Percentiles rank a stretch among this genome's conserved stretches.
Conservation (phyloP, 805 yeast genomes). For the Candida jianshihensis region DNA sequence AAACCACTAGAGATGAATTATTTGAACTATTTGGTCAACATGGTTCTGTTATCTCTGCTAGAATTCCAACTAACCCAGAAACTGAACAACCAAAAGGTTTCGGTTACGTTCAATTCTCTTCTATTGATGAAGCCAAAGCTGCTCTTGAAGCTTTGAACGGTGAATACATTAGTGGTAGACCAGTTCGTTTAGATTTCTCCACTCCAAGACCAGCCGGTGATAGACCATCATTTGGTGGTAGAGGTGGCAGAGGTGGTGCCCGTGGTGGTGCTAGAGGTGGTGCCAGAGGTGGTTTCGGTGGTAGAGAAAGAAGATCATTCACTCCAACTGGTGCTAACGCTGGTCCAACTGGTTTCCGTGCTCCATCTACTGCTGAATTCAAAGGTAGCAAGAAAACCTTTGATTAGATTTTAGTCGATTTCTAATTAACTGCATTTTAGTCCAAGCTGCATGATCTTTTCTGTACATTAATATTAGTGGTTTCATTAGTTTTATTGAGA, state of each 20-base stretch:
- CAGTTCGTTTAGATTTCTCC: slow-evolving; percentile 91
- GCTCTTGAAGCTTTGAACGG: slow-evolving; percentile 88
- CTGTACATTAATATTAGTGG: slow-evolving; percentile 2
- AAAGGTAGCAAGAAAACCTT: slow-evolving; percentile 80
- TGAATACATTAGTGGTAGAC: slow-evolving; percentile 81
- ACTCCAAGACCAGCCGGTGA: slow-evolving; percentile 65
- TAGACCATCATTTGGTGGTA: slow-evolving; percentile 22
- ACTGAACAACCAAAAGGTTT: slow-evolving; percentile 99
- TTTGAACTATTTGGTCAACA: slow-evolving; percentile 65
- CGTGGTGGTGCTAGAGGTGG: slow-evolving; percentile 25
- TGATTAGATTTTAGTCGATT: slow-evolving; percentile 50
- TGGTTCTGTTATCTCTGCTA: slow-evolving; percentile 81
- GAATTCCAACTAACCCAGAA: slow-evolving; percentile 98
- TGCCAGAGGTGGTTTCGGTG: slow-evolving; percentile 33
- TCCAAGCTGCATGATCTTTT: not conserved
- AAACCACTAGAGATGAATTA: slow-evolving; percentile 74
- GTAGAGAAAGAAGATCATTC: slow-evolving; percentile 34
- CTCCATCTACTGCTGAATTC: slow-evolving; percentile 62
- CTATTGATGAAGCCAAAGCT: slow-evolving; percentile 82
- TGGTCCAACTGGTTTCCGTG: slow-evolving; percentile 24
- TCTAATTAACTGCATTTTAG: no score
- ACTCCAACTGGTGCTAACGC: slow-evolving; percentile 49
- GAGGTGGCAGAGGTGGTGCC: slow-evolving; percentile 25
- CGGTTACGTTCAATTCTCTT: slow-evolving; percentile 90
- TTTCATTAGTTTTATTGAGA: no score